Percentiles rank a stretch among this genome's conserved stretches.
phyloP scores from a whole-genome alignment of 768 basidiomycete species.

The Coprinellus micaceus region DNA sequence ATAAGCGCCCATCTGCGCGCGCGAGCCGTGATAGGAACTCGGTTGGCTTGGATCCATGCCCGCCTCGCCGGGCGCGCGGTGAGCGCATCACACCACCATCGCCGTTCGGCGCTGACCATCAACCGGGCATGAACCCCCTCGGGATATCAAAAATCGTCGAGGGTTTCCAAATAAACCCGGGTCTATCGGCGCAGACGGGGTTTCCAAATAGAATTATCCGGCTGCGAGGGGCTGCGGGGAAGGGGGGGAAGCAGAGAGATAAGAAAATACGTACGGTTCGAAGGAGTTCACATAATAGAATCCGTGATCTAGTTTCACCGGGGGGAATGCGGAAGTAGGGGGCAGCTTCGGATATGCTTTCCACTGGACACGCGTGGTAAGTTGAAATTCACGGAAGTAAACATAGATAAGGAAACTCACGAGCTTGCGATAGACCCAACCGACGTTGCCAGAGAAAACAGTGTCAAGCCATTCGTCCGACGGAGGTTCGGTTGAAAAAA shows the following conservation, averaged over 20 bases:
- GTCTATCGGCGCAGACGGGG: no score
- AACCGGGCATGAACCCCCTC: no score
- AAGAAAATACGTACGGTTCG: conserved; percentile 67
- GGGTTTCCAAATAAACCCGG: no score
- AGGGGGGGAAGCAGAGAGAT: conserved; percentile 1
- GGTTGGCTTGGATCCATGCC: no score
- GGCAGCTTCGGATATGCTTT: conserved; percentile 74
- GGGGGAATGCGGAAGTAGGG: conserved; percentile 66
- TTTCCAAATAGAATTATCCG: no score
- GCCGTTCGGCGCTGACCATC: no score
- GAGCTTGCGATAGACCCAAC: conserved; percentile 83
- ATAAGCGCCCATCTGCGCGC: no score
- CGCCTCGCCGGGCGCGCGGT: no score
- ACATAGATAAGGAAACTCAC: conserved; percentile 29
- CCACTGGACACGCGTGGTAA: conserved; percentile 49
- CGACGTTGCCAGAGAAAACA: conserved; percentile 63
- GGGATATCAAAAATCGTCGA: no score
- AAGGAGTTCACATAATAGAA: conserved; percentile 92
- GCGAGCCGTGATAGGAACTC: no score
- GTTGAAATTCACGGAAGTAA: neutral
- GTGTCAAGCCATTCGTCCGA: conserved; percentile 66
- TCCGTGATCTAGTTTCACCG: conserved; percentile 71
- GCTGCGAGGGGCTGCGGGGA: no score
- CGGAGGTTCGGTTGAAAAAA: conserved; percentile 69
- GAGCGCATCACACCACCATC: no score